Conservation (phyloP, 176 grass and related monocot genomes). For the Oryza meridionalis region DNA sequence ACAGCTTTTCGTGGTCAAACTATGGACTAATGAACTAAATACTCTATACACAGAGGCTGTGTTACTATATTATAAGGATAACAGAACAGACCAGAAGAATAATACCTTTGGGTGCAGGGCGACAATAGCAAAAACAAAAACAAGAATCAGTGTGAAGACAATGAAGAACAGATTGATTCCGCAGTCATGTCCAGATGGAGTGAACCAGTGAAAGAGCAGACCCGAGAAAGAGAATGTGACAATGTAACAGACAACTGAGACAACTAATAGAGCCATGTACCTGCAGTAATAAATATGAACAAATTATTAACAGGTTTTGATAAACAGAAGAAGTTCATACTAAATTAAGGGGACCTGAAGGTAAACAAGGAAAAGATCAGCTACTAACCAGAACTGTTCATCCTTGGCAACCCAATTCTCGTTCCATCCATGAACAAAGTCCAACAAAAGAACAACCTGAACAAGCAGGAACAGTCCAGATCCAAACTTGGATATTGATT, state of each 20-base stretch:
- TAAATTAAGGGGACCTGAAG: not conserved
- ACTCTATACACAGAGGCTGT: not conserved
- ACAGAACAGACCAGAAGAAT: not conserved
- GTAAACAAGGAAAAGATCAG: not conserved
- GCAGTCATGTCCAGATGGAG: conserved; percentile 90
- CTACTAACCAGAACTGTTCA: conserved; percentile 87
- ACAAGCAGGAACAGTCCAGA: conserved; percentile 97
- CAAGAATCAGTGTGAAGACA: conserved; percentile 86
- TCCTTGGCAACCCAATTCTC: conserved; percentile 96
- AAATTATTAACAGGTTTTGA: conserved; percentile 5
- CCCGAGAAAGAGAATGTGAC: conserved; percentile 82
- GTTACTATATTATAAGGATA: not conserved
- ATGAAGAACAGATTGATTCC: conserved; percentile 95
- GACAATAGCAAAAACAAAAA: conserved; percentile 77
- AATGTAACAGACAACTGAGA: conserved; percentile 90
- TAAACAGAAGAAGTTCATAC: not conserved
- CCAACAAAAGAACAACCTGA: conserved; percentile 95
- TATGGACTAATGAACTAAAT: not conserved
- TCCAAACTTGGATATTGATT: conserved; percentile 93
- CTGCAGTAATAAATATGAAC: conserved; percentile 49
- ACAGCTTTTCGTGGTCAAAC: not conserved
- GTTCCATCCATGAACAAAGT: conserved; percentile 98
- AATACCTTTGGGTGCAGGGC: conserved; percentile 94
- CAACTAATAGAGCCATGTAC: conserved; percentile 90
- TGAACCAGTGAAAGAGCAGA: conserved; percentile 97